Evolutionary conservation across 192 early-diverging fungal species (phyloP), one percentile per base, ranked within the genome.

Genomic region (Coemansia sp.): DNA sequence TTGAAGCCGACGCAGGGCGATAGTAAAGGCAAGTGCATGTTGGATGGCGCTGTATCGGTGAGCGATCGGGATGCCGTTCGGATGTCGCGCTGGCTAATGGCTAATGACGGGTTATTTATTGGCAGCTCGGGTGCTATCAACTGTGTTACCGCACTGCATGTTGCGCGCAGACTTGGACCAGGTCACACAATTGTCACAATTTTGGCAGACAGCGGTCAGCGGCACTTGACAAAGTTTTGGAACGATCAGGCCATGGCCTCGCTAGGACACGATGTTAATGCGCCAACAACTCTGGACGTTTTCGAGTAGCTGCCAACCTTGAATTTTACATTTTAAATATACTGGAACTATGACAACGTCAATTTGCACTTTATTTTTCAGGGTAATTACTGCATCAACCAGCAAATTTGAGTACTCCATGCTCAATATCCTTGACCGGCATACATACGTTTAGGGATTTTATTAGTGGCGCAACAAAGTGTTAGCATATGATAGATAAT

Each of bases 201-300:
- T 12, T 81, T 98, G 36, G 91, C 90, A 55, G 97, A 98, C 67
- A 85, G 86, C 62, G 97, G 97, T 1, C 89, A 91, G 42, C 83
- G 97, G 31, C 95, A 97, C 72, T 69, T 96, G 66, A 96, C 93
- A 42, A 96, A 95, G 81, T 98, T 98, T 73, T 98, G 95, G 95
- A 68, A 62, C 37, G 77, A 80, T 48, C 28, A 64, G 15, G 68
- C 64, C 3, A 66, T 80, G 67, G 48, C 64, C 5, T 59, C 50
- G 2, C 47, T 66, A 31, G 71, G 71, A 17, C 54, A 67, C 22
- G 20, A 64, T 7, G 31, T 54, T 1, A 54, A 10, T 0, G 52
- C 54, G 12, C 77, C 77, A 0, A 57, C 15, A 5, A 70, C 71
- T 11, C 59, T 80, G 26, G 68, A 64, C 25, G 57, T 59, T 37